Evolutionary conservation across 1,284 basidiomycete species (phyloP).

Genomic region (Marasmius oreades): DNA sequence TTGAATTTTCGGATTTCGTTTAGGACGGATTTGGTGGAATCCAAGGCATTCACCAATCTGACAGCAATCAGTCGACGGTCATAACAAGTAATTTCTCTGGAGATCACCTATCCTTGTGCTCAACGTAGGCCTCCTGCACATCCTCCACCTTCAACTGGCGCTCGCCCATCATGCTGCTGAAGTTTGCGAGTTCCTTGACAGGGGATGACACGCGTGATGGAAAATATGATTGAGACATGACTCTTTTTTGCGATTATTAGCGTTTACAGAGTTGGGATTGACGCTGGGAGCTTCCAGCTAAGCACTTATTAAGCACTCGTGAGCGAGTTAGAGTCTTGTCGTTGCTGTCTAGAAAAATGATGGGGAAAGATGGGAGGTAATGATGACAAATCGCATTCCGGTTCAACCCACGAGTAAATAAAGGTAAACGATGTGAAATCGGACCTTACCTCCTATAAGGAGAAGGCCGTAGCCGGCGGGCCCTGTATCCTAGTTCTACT

Average conservation of each 20-base stretch:
- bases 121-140: constrained; percentile 70
- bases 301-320: neutral
- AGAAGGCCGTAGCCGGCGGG: too few relatives aligned
- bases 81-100: neutral
- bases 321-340: neutral
- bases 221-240: constrained; percentile 44
- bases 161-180: constrained; percentile 25
- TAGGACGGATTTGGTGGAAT: constrained; percentile 68
- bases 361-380: neutral
- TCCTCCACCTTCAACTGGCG: constrained; percentile 57
- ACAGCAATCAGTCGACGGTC: constrained; percentile 1
- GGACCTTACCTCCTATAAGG: too few relatives aligned
- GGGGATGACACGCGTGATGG: constrained; percentile 32
- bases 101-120: constrained; percentile 65
- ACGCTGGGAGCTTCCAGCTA: neutral
- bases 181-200: constrained; percentile 23
- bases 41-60: constrained; percentile 76
- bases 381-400: neutral
- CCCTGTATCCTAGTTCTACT: too few relatives aligned
- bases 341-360: neutral
- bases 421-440: neutral
- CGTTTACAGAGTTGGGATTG: neutral
- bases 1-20: constrained; percentile 79
- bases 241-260: constrained; percentile 5
- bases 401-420: neutral